A percentile compares a stretch with the other conserved stretches of the same genome.
phyloP scores from a whole-genome alignment of 2,329 filamentous ascomycete species.

The Dothideomycetes sp. region DNA sequence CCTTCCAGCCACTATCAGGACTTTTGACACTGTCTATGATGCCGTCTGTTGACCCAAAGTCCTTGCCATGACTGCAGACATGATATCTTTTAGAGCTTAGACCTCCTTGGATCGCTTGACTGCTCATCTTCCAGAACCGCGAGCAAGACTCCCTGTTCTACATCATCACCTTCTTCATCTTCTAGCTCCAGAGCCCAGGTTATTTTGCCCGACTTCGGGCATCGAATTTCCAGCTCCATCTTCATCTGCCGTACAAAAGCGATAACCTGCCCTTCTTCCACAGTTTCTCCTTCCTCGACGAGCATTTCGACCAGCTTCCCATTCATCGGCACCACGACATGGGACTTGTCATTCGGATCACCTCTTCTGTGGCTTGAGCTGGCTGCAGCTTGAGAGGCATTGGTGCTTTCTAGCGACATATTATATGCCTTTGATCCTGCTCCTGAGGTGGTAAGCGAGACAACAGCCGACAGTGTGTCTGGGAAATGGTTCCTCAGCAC shows the following conservation, averaged over 20 bases:
- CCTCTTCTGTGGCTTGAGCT: slow-evolving; percentile 39
- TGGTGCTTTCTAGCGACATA: no score
- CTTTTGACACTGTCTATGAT: no score
- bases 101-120: no score
- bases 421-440: no score
- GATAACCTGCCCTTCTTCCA: slow-evolving; percentile 44
- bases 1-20: no score
- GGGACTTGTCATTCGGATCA: slow-evolving; percentile 39
- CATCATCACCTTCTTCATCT: slow-evolving; percentile 46
- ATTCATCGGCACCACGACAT: slow-evolving; percentile 48
- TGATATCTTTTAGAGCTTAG: slow-evolving; percentile 14
- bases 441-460: slow-evolving; percentile 25
- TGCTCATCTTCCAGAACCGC: slow-evolving; percentile 38
- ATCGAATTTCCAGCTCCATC: slow-evolving; percentile 57
- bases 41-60: no score
- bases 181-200: slow-evolving; percentile 45
- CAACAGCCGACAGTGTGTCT: slow-evolving; percentile 43
- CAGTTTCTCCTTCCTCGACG: slow-evolving; percentile 43
- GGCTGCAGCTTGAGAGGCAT: slow-evolving; percentile 28
- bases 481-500: slow-evolving; percentile 55
- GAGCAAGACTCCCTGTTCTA: slow-evolving; percentile 46
- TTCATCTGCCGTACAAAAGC: slow-evolving; percentile 59
- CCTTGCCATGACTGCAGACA: no score
- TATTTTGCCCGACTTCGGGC: slow-evolving; percentile 38
- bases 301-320: slow-evolving; percentile 52